Evolutionary conservation across 2,329 filamentous ascomycete species (phyloP), one percentile per base, ranked within the genome.

Genomic region (Talaromyces sp.): DNA sequence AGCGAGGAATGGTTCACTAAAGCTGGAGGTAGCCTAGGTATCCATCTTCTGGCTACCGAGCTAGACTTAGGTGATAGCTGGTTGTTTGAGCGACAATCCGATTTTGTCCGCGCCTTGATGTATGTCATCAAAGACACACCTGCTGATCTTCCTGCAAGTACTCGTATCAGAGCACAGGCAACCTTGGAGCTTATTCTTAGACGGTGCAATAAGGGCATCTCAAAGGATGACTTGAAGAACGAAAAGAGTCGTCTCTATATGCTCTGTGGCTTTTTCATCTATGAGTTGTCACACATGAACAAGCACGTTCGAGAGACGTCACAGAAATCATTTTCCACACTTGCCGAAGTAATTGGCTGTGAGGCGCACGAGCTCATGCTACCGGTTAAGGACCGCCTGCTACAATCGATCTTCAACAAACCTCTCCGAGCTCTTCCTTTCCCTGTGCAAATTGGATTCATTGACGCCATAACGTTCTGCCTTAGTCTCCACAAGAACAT

Each of bases 1-100:
- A 93, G 95, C 72, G 94, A 99, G 75, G 95, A 99, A 72, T 99
- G 96, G 95, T 99, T 97, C 74, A 93, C 93, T 61, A 99, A 99
- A 78, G 91, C 93, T 43, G 95, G 94, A 58, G 95, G 95, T 45
- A 93, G 91, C 62, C 81, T 94, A 22, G 96, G 96, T 63, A 97
- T 99, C 72, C 90, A 91, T 72, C 89, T 96, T 64, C 81, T 99
- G 65, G 88, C 94, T 37, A 94, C 91, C 2, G 90, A 94, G 70
- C 82, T 98, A 63, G 88, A 94, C 62, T 84, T 99, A 56, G 92
- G 92, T 48, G 91, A 96, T 72, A 76, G 82, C 1, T 99, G 95
- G 92, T 83, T 99, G 39, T 84, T 87, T 22, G 86, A 89, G 13
- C 90, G 92, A 70, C 93, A 97, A 74, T 86, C 90, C 62, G 93